Percentiles rank a stretch among this genome's conserved stretches.
phyloP scores from a whole-genome alignment of 2,329 filamentous ascomycete species.

The Sordariomycetes sp. region DNA sequence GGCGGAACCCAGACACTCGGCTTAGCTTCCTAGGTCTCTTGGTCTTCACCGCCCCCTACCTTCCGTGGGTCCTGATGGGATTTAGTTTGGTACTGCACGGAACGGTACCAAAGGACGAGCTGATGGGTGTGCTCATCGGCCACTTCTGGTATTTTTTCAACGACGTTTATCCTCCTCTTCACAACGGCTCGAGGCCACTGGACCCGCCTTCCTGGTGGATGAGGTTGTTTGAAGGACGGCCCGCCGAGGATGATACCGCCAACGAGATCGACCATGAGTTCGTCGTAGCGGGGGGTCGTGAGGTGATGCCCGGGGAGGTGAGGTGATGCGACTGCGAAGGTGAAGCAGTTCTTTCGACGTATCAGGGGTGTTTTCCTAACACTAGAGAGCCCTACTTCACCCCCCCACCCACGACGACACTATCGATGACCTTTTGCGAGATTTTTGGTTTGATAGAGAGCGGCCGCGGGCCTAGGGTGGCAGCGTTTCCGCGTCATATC shows the following conservation, averaged over 20 bases:
- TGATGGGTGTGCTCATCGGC: conserved; percentile 87
- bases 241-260: conserved; percentile 26
- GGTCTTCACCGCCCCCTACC: conserved; percentile 84
- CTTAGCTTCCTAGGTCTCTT: conserved; percentile 81
- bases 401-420: background rate
- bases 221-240: conserved; percentile 59
- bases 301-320: conserved; percentile 1
- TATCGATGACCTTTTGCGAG: background rate
- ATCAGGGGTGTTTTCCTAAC: background rate
- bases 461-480: background rate
- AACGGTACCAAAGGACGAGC: conserved; percentile 84
- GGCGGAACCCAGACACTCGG: conserved; percentile 82
- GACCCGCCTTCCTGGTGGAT: conserved; percentile 89
- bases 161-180: conserved; percentile 87
- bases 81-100: conserved; percentile 90
- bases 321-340: background rate
- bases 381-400: background rate
- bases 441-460: background rate
- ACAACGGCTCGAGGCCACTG: conserved; percentile 71
- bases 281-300: conserved; percentile 35
- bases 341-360: background rate
- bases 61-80: conserved; percentile 90
- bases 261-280: conserved; percentile 49
- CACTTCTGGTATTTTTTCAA: conserved; percentile 98
- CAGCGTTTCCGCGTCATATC: background rate